Percentiles rank a stretch among this genome's conserved stretches.
Evolutionary conservation across 73 alveolate species (phyloP).

Genomic region (Tetrahymena borealis): DNA sequence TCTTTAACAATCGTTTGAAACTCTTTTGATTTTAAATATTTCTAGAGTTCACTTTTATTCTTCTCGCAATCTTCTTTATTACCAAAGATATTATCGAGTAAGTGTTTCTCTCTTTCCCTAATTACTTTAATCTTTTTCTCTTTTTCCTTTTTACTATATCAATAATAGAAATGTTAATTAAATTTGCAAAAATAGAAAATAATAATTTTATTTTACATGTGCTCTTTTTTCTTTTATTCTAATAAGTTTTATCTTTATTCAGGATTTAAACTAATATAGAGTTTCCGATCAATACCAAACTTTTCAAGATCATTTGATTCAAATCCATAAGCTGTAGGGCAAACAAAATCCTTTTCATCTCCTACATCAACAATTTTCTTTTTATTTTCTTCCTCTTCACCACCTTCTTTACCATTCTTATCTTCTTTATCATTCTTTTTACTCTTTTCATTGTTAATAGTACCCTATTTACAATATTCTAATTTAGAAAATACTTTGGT

Average conservation of each 20-base stretch:
- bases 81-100: not conserved
- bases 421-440: not conserved
- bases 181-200: not conserved
- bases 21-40: not conserved
- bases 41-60: not conserved
- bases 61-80: not conserved
- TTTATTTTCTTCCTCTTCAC: not conserved
- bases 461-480: no score
- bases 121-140: not conserved
- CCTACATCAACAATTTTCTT: not conserved
- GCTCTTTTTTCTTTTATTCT: not conserved
- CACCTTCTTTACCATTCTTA: not conserved
- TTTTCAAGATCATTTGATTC: not conserved
- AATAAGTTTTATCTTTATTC: not conserved
- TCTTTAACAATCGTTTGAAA: not conserved
- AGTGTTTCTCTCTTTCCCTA: not conserved
- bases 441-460: not conserved
- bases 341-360: not conserved
- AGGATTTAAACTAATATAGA: not conserved
- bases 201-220: not conserved
- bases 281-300: not conserved
- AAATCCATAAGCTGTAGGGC: not conserved
- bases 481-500: no score
- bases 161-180: no score
- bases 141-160: not conserved